Base-by-base conservation (phyloP, 768 basidiomycete species). In the Boletus rex-veris region DNA sequence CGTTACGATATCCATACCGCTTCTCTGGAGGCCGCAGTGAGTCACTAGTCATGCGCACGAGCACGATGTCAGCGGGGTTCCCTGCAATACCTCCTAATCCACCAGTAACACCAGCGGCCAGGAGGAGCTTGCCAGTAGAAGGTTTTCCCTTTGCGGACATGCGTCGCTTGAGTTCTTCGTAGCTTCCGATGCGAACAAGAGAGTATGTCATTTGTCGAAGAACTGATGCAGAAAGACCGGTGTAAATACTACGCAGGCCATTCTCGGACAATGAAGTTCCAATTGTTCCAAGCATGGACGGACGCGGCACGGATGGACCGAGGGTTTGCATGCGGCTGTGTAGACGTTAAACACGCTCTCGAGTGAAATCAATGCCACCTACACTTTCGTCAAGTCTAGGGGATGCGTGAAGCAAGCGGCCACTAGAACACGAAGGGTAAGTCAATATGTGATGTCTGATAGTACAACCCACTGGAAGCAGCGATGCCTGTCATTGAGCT, bases 11-110 rank as follows among this genome's bases (percentile, higher is more conserved):
- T 43, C 83, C 80, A 63, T 88, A 91, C 51, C 84, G 78, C 60
- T 85, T 79, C 54, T 87, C 85, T 24, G 84, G 81, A 16, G 88
- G 84, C 59, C 88, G 82, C 28, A 86, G 76, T 7, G 82, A 79
- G 68, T 96, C 92, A 60, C 88, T 92, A 24, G 91, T 92, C 92
- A 96, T 96, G 50, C 92, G 77, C 14, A 91, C 85, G 40, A 92
- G 74, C 7, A 90, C 61, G 50, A 91, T 84, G 67, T 91, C 89
- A 81, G 57, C 49, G 41, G 92, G 92, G 63, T 94, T 95, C 4
- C 92, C 92, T 4, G 86, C 85, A 39, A 93, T 65, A 11, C 92
- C 92, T 16, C 92, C 92, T 15, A 92, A 73, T 24, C 82, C 89
- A 35, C 92, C 92, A 14, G 92, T 86, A 21, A 85, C 59, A 67